Evolutionary conservation across 2,329 filamentous ascomycete species (phyloP), one percentile per base, ranked within the genome.

Genomic region (Ceratocystis diversiconidia): DNA sequence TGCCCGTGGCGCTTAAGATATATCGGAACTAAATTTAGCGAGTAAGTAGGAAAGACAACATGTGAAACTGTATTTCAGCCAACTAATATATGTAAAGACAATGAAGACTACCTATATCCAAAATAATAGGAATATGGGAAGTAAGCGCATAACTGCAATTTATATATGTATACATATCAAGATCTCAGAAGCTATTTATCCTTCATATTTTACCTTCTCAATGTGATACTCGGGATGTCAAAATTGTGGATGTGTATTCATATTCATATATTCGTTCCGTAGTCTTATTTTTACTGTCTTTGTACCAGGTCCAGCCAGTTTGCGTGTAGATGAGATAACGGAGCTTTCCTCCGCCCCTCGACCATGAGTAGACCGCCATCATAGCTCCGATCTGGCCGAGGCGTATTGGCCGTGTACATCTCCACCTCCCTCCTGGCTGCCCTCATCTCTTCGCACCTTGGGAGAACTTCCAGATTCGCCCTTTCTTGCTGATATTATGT

Each of bases 381-480:
- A 59, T 30, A 59, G 55, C 7, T 59, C 55, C 19, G 28, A 36
- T 10, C 55, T 59, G 28, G 12, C 55, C 55, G 55, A 36, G 28
- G 17, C 30, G 17, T 36, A n/a, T 50, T 28, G 41, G 8, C 50
- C 36, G 36, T 41, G 10, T 41, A 12, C 36, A 15, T 41, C 36
- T 5, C 36, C 36, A 41, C 3, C 36, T 41, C 3, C 10, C 32
- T 50, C 43, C 28, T 32, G 17, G 61, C 25, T 15, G 3, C 43
- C 46, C 61, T 74, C 17, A 79, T 81, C 72, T 76, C 76, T 67
- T 43, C 63, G 62, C 63, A 63, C 2, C 80, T 82, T 8, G 76
- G 75, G 41, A 80, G 68, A 69, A 82, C 80, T 73, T 74, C 76
- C 73, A 85, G 86, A 55, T 86, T 73, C 19, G 77, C 73, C n/a